Percentiles rank a stretch among this genome's conserved stretches.
Evolutionary conservation across 176 grass and related monocot species (phyloP).

Genomic region (Hsuehochloa calcarea): DNA sequence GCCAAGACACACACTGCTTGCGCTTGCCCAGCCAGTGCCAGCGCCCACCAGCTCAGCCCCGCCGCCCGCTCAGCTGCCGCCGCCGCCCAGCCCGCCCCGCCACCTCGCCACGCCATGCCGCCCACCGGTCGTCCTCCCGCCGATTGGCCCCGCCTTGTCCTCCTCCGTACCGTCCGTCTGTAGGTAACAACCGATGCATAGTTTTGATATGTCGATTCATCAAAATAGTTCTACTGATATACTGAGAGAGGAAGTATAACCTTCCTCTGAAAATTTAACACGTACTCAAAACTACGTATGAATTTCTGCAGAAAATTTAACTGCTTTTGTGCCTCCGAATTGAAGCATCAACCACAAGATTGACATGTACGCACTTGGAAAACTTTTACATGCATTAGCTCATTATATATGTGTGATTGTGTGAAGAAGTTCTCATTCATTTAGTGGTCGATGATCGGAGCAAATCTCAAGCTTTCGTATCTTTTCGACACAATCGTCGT

Average conservation of each 20-base stretch:
- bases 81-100: too few relatives aligned
- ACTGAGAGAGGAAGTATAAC: neutral
- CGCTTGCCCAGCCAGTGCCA: too few relatives aligned
- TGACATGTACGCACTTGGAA: neutral
- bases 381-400: neutral
- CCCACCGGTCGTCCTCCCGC: too few relatives aligned
- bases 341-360: neutral
- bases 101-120: too few relatives aligned
- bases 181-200: too few relatives aligned
- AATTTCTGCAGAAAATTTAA: neutral
- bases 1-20: too few relatives aligned
- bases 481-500: neutral
- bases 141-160: too few relatives aligned
- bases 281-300: neutral
- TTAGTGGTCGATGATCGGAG: constrained; percentile 12
- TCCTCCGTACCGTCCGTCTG: too few relatives aligned
- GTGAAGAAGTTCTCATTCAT: neutral
- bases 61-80: too few relatives aligned
- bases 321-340: neutral
- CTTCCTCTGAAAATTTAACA: neutral
- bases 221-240: neutral
- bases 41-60: too few relatives aligned
- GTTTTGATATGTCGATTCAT: neutral
- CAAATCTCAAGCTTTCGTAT: constrained; percentile 5
- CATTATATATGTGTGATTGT: neutral